A percentile compares a stretch with the other conserved stretches of the same genome.
These are phyloP conservation scores for Kwoniella pini DNA, from an alignment of 768 basidiomycete species.

Conservation along the genomic window DNA sequence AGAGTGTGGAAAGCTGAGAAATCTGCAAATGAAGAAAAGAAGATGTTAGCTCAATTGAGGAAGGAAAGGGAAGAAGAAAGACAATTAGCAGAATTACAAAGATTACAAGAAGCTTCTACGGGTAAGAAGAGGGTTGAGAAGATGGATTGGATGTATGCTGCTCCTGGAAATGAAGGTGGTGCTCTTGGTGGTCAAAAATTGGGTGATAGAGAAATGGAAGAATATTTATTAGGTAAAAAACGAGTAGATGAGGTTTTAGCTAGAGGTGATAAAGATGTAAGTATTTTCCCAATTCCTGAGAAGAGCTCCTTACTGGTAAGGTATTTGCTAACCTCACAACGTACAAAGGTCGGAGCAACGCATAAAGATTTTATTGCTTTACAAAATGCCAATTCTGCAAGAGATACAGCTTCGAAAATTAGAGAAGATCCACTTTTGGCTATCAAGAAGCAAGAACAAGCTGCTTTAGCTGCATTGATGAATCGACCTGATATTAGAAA, in stretches of 20 bases:
- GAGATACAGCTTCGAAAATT: slow-evolving; percentile 89
- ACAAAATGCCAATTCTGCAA: slow-evolving; percentile 85
- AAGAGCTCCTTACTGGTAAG: too few species aligned
- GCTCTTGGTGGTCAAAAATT: slow-evolving; percentile 55
- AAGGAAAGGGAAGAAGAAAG: slow-evolving; percentile 98
- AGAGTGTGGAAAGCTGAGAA: slow-evolving; percentile 99
- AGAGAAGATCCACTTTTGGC: slow-evolving; percentile 96
- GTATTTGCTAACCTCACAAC: slow-evolving; percentile 22
- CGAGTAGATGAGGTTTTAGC: slow-evolving; percentile 93
- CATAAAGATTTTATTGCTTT: slow-evolving; percentile 92
- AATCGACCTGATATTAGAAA: slow-evolving; percentile 49
- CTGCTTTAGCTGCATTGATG: slow-evolving; percentile 75
- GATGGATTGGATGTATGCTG: slow-evolving; percentile 99
- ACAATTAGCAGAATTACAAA: slow-evolving; percentile 91
- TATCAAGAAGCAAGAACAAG: slow-evolving; percentile 97
- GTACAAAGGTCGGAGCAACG: slow-evolving; percentile 41
- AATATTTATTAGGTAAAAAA: slow-evolving; percentile 96
- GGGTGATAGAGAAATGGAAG: slow-evolving; percentile 78
- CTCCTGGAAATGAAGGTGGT: slow-evolving; percentile 81
- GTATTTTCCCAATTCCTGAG: too few species aligned
- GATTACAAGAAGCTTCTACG: slow-evolving; percentile 91
- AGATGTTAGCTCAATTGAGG: slow-evolving; percentile 92
- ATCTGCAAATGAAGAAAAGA: slow-evolving; percentile 96
- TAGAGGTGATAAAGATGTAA: slow-evolving; percentile 81
- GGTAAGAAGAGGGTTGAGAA: slow-evolving; percentile 93